These are phyloP conservation scores for Serendipita sp. DNA, from an alignment of 768 basidiomycete species.

Conservation along the genomic window DNA sequence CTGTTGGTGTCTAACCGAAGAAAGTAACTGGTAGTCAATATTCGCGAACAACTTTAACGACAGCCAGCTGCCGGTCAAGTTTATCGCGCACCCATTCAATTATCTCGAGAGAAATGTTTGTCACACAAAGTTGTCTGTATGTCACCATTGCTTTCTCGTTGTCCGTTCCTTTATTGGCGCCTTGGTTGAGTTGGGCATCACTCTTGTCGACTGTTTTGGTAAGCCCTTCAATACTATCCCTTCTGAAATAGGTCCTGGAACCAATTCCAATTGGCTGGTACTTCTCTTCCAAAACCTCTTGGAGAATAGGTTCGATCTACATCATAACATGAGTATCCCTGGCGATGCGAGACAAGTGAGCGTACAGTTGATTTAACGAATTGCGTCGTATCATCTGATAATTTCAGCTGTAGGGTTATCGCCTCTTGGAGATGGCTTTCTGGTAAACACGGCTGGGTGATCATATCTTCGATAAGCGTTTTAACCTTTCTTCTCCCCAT, in stretches of 20 bases:
- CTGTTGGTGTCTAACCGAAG: not conserved
- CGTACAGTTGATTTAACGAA: not conserved
- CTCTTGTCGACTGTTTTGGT: too few species aligned
- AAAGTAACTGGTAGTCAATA: not conserved
- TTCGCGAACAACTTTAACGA: too few species aligned
- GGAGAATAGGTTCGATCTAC: not conserved
- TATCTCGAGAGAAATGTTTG: not conserved
- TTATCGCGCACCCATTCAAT: not conserved
- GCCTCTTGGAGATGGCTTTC: not conserved
- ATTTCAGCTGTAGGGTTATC: not conserved
- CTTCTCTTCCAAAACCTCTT: not conserved
- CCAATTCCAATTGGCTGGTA: not conserved
- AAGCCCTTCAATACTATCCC: too few species aligned
- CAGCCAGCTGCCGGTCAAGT: too few species aligned
- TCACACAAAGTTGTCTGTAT: not conserved
- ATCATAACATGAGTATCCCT: not conserved
- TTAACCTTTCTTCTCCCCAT: not conserved
- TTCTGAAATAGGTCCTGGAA: too few species aligned
- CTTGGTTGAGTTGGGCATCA: too few species aligned
- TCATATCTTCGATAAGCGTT: not conserved
- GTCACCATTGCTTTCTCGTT: not conserved
- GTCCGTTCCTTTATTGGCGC: too few species aligned
- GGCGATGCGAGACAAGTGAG: not conserved
- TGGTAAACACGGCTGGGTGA: not conserved
- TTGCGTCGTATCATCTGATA: not conserved